Conservation (phyloP, 768 basidiomycete genomes). For the Lactarius trivialis region DNA sequence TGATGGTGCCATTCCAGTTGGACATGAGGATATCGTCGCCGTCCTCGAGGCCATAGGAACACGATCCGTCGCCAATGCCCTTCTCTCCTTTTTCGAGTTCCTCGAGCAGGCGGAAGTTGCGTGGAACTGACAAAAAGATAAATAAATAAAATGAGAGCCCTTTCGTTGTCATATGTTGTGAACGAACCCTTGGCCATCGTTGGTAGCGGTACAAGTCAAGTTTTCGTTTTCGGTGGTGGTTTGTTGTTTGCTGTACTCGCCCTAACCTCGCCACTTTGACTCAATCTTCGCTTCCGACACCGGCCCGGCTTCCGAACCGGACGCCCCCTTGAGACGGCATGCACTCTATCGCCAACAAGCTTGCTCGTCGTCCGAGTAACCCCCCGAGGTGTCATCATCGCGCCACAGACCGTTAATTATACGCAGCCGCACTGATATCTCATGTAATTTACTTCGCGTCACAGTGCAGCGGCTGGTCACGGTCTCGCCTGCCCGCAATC, state of each 20-base stretch:
- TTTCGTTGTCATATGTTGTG: too few species aligned
- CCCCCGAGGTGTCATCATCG: too few species aligned
- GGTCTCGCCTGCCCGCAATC: too few species aligned
- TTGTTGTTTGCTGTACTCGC: background rate
- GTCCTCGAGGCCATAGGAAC: conserved; percentile 95
- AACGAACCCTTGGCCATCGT: conserved; percentile 32
- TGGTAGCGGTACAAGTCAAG: background rate
- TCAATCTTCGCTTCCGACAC: background rate
- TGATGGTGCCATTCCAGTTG: conserved; percentile 98
- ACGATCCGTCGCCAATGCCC: conserved; percentile 96
- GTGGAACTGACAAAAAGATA: conserved; percentile 62
- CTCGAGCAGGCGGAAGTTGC: conserved; percentile 94
- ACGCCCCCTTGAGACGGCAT: too few species aligned
- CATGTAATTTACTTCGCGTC: too few species aligned
- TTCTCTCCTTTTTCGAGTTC: conserved; percentile 99
- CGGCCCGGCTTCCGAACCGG: too few species aligned
- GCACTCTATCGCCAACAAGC: too few species aligned
- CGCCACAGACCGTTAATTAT: too few species aligned
- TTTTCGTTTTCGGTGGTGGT: background rate
- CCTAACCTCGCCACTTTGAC: background rate
- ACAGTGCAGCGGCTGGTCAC: too few species aligned
- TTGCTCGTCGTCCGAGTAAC: too few species aligned
- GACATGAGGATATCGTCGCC: conserved; percentile 96
- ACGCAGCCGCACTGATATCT: too few species aligned
- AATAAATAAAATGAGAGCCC: background rate